These are phyloP conservation scores for Candida piceae DNA, from an alignment of 805 yeast genomes.

Conservation along the genomic window DNA sequence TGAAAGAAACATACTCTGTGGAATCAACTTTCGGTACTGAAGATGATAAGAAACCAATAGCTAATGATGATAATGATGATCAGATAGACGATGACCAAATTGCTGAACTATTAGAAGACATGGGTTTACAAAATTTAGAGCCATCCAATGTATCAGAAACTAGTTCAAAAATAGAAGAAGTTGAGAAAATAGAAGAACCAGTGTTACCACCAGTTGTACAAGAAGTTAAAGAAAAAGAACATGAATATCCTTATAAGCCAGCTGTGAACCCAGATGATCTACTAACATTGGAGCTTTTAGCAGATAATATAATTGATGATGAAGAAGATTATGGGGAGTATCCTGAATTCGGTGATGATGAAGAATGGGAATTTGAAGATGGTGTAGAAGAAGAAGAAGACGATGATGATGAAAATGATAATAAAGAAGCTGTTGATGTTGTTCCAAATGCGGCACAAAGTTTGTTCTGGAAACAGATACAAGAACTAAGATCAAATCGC, in stretches of 20 bases:
- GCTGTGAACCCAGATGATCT: constrained; percentile 42
- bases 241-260: constrained; percentile 5
- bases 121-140: constrained; percentile 22
- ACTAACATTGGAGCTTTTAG: constrained; percentile 48
- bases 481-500: too few relatives aligned
- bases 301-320: constrained; percentile 37
- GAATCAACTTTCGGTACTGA: constrained; percentile 3
- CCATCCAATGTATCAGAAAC: neutral
- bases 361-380: constrained; percentile 17
- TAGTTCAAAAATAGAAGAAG: neutral
- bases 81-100: constrained; percentile 28
- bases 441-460: constrained; percentile 30
- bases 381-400: constrained; percentile 25
- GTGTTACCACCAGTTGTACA: neutral
- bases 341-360: constrained; percentile 22
- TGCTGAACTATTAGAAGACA: constrained; percentile 29
- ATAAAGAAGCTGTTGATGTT: constrained; percentile 5
- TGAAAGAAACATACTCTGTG: constrained; percentile 1
- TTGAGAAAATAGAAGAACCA: neutral
- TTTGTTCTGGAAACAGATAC: constrained; percentile 38
- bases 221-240: too few relatives aligned
- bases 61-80: too few relatives aligned
- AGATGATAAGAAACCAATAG: too few relatives aligned
- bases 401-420: constrained; percentile 11
- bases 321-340: constrained; percentile 22